Percentiles rank a stretch among this genome's conserved stretches.
phyloP scores from a whole-genome alignment of 805 yeast genomes.

The Hagleromyces aurorensis region DNA sequence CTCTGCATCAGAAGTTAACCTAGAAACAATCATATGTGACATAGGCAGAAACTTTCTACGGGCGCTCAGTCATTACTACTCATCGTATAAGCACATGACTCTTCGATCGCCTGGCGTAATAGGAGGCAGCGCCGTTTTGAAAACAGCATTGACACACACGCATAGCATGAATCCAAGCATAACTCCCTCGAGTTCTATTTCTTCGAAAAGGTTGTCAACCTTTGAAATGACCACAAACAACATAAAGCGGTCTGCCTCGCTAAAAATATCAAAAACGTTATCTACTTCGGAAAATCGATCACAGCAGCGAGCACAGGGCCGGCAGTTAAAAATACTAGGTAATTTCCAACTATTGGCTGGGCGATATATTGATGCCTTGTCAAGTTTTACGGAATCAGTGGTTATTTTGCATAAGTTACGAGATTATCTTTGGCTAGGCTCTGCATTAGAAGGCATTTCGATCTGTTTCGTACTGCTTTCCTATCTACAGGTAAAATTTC shows the following conservation, averaged over 20 bases:
- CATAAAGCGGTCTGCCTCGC: constrained; percentile 28
- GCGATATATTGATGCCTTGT: constrained; percentile 59
- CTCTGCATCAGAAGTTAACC: constrained; percentile 17
- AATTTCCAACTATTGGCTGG: constrained; percentile 78
- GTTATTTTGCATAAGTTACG: constrained; percentile 47
- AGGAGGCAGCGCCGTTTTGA: constrained; percentile 40
- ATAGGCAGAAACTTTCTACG: constrained; percentile 55
- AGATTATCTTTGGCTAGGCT: constrained; percentile 83
- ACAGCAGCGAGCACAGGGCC: constrained; percentile 50
- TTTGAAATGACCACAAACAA: constrained; percentile 31
- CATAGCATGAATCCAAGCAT: constrained; percentile 3
- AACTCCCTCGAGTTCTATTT: constrained; percentile 3
- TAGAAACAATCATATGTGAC: constrained; percentile 68
- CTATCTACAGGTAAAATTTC: constrained; percentile 35
- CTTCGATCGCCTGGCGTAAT: constrained; percentile 73
- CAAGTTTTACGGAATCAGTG: constrained; percentile 68
- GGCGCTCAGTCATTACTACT: constrained; percentile 59
- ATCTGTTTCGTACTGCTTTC: constrained; percentile 56
- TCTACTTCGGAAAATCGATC: constrained; percentile 30
- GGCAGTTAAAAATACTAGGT: constrained; percentile 70
- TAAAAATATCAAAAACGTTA: constrained; percentile 29
- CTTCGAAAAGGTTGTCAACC: constrained; percentile 17
- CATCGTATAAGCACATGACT: constrained; percentile 71
- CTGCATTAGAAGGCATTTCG: constrained; percentile 76
- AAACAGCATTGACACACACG: constrained; percentile 27